A percentile compares a stretch with the other conserved stretches of the same genome.
phyloP scores from a whole-genome alignment of 169 alveolate species.

The Eimeria necatrix region DNA sequence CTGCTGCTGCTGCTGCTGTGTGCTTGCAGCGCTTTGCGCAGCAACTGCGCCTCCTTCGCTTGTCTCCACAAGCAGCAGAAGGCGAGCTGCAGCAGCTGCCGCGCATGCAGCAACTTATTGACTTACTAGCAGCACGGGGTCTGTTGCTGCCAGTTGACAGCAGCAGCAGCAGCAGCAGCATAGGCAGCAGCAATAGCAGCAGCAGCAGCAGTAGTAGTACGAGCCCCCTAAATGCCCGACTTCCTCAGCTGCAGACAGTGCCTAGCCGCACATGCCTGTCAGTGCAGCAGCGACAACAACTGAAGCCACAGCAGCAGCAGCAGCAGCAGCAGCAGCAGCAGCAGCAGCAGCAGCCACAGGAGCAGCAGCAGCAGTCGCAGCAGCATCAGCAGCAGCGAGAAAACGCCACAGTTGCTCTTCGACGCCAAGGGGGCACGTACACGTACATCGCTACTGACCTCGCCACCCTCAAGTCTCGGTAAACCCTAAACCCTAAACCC shows the following conservation, averaged over 20 bases:
- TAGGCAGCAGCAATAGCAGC: neutral
- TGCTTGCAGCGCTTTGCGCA: conserved; percentile 19
- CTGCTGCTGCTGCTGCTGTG: conserved; percentile 9
- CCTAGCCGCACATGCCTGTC: too few species aligned
- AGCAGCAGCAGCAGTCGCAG: neutral
- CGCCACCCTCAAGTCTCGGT: neutral
- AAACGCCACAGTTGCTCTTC: neutral
- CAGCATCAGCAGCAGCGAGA: conserved; percentile 29
- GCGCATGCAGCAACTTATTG: conserved; percentile 10
- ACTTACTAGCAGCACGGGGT: neutral
- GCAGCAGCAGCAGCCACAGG: conserved; percentile 8
- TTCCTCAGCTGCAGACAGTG: too few species aligned
- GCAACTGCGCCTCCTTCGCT: neutral
- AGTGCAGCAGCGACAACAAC: conserved; percentile 12
- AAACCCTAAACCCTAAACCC: conserved; percentile 45
- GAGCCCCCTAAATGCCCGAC: too few species aligned
- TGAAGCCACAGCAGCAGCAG: neutral
- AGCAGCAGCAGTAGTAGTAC: conserved; percentile 20
- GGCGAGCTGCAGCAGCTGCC: conserved; percentile 48
- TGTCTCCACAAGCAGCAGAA: conserved; percentile 45
- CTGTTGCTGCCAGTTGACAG: neutral
- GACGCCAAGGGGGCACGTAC: conserved; percentile 31
- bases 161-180: conserved; percentile 12
- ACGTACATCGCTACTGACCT: conserved; percentile 8
- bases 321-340: neutral